These are phyloP conservation scores for Amniculicola lignicola DNA, from an alignment of 495 filamentous ascomycete species.

Conservation along the genomic window DNA sequence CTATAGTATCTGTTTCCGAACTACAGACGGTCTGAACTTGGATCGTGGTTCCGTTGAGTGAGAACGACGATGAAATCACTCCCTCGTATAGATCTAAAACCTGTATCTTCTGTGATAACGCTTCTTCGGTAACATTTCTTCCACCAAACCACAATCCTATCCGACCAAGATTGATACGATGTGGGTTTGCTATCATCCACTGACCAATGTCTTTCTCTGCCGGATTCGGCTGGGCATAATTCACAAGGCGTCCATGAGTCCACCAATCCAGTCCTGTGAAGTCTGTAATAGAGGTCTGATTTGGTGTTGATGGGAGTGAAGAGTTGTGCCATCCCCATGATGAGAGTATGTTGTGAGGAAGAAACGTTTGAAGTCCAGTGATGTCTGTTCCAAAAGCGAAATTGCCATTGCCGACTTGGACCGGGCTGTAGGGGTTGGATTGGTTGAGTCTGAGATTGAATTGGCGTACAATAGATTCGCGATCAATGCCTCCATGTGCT, in stretches of 20 bases:
- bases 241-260: constrained; percentile 54
- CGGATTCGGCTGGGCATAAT: constrained; percentile 53
- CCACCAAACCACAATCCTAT: constrained; percentile 49
- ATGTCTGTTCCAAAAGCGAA: constrained; percentile 56
- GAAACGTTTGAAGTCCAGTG: constrained; percentile 44
- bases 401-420: constrained; percentile 55
- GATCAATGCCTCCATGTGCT: constrained; percentile 18
- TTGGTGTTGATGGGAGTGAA: constrained; percentile 47
- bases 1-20: constrained; percentile 48
- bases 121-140: constrained; percentile 43
- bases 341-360: constrained; percentile 40
- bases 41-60: constrained; percentile 42
- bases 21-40: constrained; percentile 49
- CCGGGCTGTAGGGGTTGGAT: constrained; percentile 41
- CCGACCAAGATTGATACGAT: constrained; percentile 49
- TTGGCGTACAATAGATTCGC: constrained; percentile 23
- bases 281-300: constrained; percentile 28
- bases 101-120: constrained; percentile 35
- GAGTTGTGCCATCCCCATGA: constrained; percentile 60
- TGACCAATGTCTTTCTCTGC: constrained; percentile 50
- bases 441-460: constrained; percentile 31
- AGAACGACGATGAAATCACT: constrained; percentile 47
- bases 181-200: constrained; percentile 54
- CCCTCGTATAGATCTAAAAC: constrained; percentile 52
- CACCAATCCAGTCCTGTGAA: constrained; percentile 51